Percentiles rank a stretch among this genome's conserved stretches.
Evolutionary conservation across 345 rosid species (phyloP).

Genomic region (Zanthoxylum bungeanum): DNA sequence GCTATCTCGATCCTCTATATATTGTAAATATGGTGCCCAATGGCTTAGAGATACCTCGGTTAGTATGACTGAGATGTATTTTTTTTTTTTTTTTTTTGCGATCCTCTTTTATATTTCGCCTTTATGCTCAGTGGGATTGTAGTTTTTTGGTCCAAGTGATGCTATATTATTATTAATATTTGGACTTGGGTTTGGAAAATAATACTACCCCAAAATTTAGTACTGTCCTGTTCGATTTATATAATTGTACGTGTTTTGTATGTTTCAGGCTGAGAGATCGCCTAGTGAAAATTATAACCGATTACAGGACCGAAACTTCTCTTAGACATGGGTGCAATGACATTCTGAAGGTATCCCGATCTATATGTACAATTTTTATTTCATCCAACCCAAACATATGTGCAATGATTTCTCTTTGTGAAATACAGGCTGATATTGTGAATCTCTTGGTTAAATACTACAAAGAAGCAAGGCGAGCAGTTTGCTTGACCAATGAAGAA

Average conservation of each 20-base stretch:
- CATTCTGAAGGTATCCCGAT: slow-evolving; percentile 73
- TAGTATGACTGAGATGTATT: slow-evolving; percentile 27
- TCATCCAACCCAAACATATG: background rate
- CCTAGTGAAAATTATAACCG: slow-evolving; percentile 88
- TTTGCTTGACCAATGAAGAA: slow-evolving; percentile 68
- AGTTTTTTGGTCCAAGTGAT: background rate
- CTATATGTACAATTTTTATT: slow-evolving; percentile 1
- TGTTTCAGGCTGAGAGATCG: slow-evolving; percentile 85
- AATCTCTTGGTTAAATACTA: slow-evolving; percentile 85
- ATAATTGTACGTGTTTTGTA: background rate
- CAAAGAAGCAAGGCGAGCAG: slow-evolving; percentile 82
- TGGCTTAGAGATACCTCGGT: slow-evolving; percentile 99
- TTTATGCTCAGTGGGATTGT: background rate
- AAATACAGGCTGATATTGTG: slow-evolving; percentile 81
- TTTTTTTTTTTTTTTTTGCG: no score
- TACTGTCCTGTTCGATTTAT: background rate
- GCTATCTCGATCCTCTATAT: slow-evolving; percentile 94
- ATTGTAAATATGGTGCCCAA: slow-evolving; percentile 97
- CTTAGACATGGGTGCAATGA: slow-evolving; percentile 97
- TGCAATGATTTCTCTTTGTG: slow-evolving; percentile 16
- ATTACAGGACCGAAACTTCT: slow-evolving; percentile 98
- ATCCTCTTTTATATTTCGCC: background rate
- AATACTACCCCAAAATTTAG: background rate
- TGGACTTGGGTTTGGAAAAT: no score
- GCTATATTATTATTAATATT: no score